Evolutionary conservation across 495 filamentous ascomycete genomes (phyloP).

Genomic region (Patellaria atrata): DNA sequence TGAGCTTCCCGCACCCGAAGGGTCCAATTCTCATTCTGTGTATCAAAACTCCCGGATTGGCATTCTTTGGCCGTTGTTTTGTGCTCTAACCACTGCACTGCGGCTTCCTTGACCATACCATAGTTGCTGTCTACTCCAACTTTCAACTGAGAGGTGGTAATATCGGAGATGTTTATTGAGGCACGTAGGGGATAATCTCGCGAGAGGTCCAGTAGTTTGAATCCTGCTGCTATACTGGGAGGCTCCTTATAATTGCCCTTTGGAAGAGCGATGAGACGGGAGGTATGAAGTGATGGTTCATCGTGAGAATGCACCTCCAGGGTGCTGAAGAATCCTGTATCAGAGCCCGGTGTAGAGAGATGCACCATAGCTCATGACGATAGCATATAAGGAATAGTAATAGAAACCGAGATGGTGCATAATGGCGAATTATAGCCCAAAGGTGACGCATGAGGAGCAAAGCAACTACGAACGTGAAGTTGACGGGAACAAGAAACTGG

Average conservation of each 20-base stretch:
- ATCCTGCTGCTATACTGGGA: slow-evolving; percentile 1
- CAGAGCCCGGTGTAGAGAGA: neutral
- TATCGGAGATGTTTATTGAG: neutral
- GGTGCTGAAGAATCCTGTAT: slow-evolving; percentile 1
- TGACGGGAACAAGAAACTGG: no score
- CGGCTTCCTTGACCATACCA: neutral
- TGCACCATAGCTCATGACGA: neutral
- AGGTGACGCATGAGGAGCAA: no score
- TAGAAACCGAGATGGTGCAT: no score
- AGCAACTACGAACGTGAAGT: no score
- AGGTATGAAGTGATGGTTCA: neutral
- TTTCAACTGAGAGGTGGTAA: neutral
- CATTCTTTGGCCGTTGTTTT: slow-evolving; percentile 1
- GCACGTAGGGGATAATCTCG: neutral
- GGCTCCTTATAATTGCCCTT: neutral
- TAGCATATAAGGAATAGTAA: no score
- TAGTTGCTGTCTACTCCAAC: neutral
- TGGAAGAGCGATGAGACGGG: neutral
- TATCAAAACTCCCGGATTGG: no score
- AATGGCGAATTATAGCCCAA: no score
- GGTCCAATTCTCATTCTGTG: no score
- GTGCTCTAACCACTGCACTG: neutral
- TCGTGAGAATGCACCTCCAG: neutral
- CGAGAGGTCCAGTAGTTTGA: slow-evolving; percentile 3
- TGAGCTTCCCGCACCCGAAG: no score